Evolutionary conservation across 352 stramenopile genomes (phyloP).

Genomic region (Phytophthora rubi): DNA sequence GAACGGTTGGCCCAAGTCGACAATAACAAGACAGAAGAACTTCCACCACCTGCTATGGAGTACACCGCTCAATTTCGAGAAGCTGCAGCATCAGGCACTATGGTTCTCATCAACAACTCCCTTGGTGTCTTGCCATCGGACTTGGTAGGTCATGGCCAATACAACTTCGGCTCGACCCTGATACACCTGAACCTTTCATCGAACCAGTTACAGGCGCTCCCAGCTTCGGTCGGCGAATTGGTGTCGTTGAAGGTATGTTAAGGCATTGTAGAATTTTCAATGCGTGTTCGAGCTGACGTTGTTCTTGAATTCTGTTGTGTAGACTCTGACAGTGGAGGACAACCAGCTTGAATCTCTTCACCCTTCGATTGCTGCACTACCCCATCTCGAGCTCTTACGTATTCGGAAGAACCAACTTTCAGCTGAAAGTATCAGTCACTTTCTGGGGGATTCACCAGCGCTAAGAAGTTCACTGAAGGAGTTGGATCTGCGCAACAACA

Average conservation of each 20-base stretch:
- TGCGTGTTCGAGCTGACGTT: conserved; percentile 5
- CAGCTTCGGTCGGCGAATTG: conserved; percentile 52
- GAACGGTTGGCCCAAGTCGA: conserved; percentile 23
- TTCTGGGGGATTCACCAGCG: conserved; percentile 36
- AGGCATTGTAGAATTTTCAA: background rate
- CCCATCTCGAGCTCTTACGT: conserved; percentile 62
- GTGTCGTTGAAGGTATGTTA: conserved; percentile 48
- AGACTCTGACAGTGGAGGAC: conserved; percentile 77
- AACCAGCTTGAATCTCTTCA: conserved; percentile 65
- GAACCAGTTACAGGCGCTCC: conserved; percentile 60
- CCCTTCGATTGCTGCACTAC: conserved; percentile 46
- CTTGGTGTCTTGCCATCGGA: conserved; percentile 42
- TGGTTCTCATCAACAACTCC: conserved; percentile 53
- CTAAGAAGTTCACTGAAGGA: conserved; percentile 54
- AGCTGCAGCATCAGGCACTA: conserved; percentile 55
- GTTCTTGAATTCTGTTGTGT: conserved; percentile 1
- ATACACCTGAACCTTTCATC: conserved; percentile 75
- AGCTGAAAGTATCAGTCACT: conserved; percentile 45
- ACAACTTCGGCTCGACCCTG: conserved; percentile 58
- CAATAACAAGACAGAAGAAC: conserved; percentile 12
- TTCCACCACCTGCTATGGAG: conserved; percentile 12
- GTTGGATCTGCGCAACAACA: conserved; percentile 81
- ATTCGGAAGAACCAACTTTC: conserved; percentile 81
- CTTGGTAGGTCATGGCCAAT: conserved; percentile 25
- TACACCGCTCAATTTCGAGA: conserved; percentile 57